Base-by-base conservation (phyloP, 1,284 basidiomycete genomes). In the Stygiomarasmius scandens region DNA sequence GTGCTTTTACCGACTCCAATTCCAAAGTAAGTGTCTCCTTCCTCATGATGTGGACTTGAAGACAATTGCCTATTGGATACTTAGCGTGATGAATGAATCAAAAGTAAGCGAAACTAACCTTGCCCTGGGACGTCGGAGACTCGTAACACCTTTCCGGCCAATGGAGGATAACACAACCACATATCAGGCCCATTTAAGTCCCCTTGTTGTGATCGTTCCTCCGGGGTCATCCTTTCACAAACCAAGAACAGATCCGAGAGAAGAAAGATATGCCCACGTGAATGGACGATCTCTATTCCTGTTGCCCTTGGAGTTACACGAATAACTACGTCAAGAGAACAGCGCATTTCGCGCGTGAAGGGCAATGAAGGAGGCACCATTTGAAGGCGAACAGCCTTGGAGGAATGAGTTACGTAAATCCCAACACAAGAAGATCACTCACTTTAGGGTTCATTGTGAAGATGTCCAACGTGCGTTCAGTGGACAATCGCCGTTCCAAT, bases 361-460 rank as follows among this genome's bases (percentile, higher is more conserved):
- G 90, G 83, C 32, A 98, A 80, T 16, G 77, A 77, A 1, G 94
- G 86, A 1, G 96, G 92, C 41, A 84, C 79, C 75, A 99, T 96
- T 76, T 98, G 96, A 52, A 99, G 79, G 63, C 90, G 91, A 63
- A 97, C 95, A 76, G 85, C 83, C 94, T 96, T 69, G 64, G 51
- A 52, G 54, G 23, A 54, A 64, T 63, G 58, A 59, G 41, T 16
- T 29, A 47, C 22, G 34, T 52, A 50, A 47, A 54, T 1, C 24
- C 38, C 9, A 32, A 48, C 43, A 54, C 23, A 2, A 22, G 23
- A n/a, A 53, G 12, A 24, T 19, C n/a, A 74, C 78, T 58, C 64
- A 93, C 95, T 84, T 96, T 96, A 3, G 92, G 90, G 65, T 86
- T 84, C 95, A 99, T 96, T 1, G 93, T 93, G 71, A 99, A 99